These are phyloP conservation scores for Lachancea meyersii DNA, from an alignment of 805 yeast species.

Conservation along the genomic window DNA sequence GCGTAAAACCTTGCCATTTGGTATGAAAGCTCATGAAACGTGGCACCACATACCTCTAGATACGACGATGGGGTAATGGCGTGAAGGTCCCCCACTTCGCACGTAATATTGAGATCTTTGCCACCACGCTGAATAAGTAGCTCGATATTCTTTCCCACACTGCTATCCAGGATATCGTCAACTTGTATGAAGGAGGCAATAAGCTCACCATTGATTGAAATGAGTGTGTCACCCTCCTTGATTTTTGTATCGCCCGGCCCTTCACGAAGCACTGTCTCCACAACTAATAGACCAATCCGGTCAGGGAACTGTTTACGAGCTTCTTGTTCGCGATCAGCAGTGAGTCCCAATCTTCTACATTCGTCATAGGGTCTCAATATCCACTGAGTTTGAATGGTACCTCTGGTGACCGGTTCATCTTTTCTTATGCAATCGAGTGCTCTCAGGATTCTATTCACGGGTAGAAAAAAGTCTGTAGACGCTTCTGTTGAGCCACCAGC, in stretches of 20 bases:
- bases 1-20: constrained; percentile 84
- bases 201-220: constrained; percentile 59
- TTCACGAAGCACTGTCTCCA: constrained; percentile 71
- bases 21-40: constrained; percentile 78
- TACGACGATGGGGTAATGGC: constrained; percentile 75
- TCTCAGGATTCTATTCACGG: constrained; percentile 74
- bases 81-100: constrained; percentile 70
- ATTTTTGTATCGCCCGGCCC: constrained; percentile 75
- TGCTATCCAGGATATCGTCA: constrained; percentile 75
- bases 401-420: constrained; percentile 61
- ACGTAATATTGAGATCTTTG: constrained; percentile 41
- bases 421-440: constrained; percentile 71
- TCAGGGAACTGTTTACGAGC: constrained; percentile 68
- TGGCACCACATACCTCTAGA: constrained; percentile 79
- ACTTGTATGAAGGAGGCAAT: constrained; percentile 69
- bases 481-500: constrained; percentile 93
- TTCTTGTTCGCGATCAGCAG: constrained; percentile 61
- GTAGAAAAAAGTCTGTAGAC: constrained; percentile 87
- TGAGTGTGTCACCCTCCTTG: constrained; percentile 79
- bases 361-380: constrained; percentile 79
- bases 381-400: constrained; percentile 92
- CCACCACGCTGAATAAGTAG: constrained; percentile 74
- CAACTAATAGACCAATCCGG: constrained; percentile 75
- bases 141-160: constrained; percentile 52
- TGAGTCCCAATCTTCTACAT: constrained; percentile 80